phyloP scores from a whole-genome alignment of 208 protist species.

The Trichomonas gallinae region DNA sequence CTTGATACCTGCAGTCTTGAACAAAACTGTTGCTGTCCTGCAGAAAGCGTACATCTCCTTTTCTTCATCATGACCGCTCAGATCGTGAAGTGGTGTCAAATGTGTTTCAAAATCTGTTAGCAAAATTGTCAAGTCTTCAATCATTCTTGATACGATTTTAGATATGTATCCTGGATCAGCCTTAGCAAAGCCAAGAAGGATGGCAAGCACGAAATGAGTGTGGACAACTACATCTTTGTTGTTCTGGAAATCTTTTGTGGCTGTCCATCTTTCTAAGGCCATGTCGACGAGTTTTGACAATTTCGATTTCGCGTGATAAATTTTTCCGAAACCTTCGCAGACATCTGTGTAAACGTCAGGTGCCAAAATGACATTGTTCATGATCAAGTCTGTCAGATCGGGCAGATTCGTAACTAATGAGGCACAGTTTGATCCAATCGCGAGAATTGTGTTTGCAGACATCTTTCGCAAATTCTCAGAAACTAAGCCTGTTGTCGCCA shows the following conservation, averaged over 20 bases:
- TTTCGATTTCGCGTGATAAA: not conserved
- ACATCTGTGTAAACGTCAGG: not conserved
- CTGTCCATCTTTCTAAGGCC: not conserved
- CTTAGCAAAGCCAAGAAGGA: not conserved
- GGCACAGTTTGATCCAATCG: not conserved
- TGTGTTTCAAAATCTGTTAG: not conserved
- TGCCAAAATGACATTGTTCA: not conserved
- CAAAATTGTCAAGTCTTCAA: not conserved
- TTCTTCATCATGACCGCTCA: not conserved
- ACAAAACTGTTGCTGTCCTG: not conserved
- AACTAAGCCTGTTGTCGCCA: not conserved
- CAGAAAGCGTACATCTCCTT: not conserved
- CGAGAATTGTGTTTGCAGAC: not conserved
- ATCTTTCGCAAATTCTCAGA: not conserved
- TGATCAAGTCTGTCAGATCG: not conserved
- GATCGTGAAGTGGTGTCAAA: not conserved
- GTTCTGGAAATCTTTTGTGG: not conserved
- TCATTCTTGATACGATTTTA: not conserved
- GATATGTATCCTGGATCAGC: not conserved
- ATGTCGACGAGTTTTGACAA: not conserved
- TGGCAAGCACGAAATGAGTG: not conserved
- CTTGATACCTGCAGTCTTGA: not conserved
- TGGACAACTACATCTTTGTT: not conserved
- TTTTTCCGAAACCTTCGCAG: not conserved
- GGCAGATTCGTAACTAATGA: not conserved